Conservation (phyloP, 2,329 filamentous ascomycete species). For the Podosphaera xanthii region DNA sequence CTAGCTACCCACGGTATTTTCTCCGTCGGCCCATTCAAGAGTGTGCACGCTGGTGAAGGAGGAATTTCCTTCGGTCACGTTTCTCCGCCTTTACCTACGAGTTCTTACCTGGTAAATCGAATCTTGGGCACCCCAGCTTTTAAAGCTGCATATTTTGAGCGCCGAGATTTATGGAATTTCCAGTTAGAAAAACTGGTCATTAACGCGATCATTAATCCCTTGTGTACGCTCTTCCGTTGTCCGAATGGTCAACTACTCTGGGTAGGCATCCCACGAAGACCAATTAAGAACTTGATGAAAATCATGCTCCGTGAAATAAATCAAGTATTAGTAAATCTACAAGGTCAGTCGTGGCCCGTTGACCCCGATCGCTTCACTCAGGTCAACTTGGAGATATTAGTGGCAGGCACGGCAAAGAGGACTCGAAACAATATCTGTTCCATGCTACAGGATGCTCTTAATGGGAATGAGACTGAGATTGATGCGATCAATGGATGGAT, state of each 20-base stretch:
- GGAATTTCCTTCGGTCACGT: constrained; percentile 23
- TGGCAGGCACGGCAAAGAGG: constrained; percentile 24
- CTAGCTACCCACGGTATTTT: constrained; percentile 34
- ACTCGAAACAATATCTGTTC: constrained; percentile 33
- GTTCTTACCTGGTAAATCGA: constrained; percentile 11
- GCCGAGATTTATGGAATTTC: constrained; percentile 26
- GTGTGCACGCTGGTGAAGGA: constrained; percentile 28
- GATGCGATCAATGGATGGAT: constrained; percentile 37
- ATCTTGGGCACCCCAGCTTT: constrained; percentile 23
- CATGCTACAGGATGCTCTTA: constrained; percentile 35
- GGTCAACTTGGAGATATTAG: constrained; percentile 5
- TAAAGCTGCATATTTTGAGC: constrained; percentile 19
- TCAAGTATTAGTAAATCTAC: constrained; percentile 30
- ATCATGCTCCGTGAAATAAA: constrained; percentile 53
- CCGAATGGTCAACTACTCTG: constrained; percentile 54
- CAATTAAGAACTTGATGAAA: constrained; percentile 37
- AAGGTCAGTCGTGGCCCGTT: not conserved
- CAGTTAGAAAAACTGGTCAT: constrained; percentile 74
- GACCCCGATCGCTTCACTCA: constrained; percentile 2
- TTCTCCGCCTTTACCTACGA: constrained; percentile 5
- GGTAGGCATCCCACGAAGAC: constrained; percentile 20
- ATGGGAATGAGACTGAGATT: constrained; percentile 30
- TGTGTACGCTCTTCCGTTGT: constrained; percentile 58
- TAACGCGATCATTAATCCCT: constrained; percentile 61
- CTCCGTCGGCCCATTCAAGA: constrained; percentile 26